A percentile compares a stretch with the other conserved stretches of the same genome.
phyloP scores from a whole-genome alignment of 805 yeast species.

The Saturnispora galanensis region DNA sequence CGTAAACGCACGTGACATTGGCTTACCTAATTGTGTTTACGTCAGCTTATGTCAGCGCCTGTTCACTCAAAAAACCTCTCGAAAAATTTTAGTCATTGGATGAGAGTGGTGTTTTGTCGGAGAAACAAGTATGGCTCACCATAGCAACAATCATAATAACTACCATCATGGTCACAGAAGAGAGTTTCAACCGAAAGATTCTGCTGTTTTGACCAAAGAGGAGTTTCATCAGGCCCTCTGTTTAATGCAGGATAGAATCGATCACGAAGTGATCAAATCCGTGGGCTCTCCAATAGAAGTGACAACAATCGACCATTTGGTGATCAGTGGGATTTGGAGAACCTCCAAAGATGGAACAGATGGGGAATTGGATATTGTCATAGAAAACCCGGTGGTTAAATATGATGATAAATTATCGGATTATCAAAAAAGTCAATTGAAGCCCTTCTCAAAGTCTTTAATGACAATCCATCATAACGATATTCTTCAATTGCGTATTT shows the following conservation, averaged over 20 bases:
- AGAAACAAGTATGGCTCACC: neutral
- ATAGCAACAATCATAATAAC: neutral
- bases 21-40: too few species aligned
- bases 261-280: constrained; percentile 45
- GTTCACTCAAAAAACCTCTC: too few species aligned
- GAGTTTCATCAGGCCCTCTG: constrained; percentile 23
- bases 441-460: constrained; percentile 9
- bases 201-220: constrained; percentile 3
- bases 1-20: too few species aligned
- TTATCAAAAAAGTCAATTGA: constrained; percentile 2
- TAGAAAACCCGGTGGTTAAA: constrained; percentile 40
- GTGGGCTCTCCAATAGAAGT: constrained; percentile 50
- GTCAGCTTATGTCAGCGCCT: too few species aligned
- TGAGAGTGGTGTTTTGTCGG: too few species aligned
- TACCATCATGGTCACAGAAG: neutral
- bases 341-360: constrained; percentile 32
- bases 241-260: constrained; percentile 45
- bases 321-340: constrained; percentile 48
- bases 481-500: neutral
- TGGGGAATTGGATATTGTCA: constrained; percentile 43
- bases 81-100: too few species aligned
- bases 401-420: constrained; percentile 29
- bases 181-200: too few species aligned
- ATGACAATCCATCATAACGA: constrained; percentile 10
- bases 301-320: constrained; percentile 38